Evolutionary conservation across 495 filamentous ascomycete genomes (phyloP).

Genomic region (Cudoniella acicularis): DNA sequence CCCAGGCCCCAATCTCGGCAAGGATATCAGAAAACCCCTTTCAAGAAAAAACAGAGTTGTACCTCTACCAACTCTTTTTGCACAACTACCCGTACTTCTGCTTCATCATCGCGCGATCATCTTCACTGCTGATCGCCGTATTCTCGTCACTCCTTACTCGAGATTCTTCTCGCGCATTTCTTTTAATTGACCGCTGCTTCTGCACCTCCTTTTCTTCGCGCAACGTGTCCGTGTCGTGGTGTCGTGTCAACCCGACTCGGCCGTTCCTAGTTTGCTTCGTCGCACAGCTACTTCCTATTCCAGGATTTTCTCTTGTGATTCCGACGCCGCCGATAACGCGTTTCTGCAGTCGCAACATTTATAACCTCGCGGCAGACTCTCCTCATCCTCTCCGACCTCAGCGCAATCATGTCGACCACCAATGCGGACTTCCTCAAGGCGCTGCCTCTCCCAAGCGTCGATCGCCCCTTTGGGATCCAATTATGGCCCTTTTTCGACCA

Average conservation of each 20-base stretch:
- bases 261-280: neutral
- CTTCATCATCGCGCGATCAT: neutral
- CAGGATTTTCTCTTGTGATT: neutral
- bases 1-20: too few relatives aligned
- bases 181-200: neutral
- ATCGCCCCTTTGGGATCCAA: slow-evolving; percentile 86
- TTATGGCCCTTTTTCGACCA: slow-evolving; percentile 95
- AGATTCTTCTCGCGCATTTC: slow-evolving; percentile 15
- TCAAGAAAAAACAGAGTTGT: neutral
- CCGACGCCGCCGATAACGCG: slow-evolving; percentile 6
- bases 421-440: slow-evolving; percentile 57
- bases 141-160: slow-evolving; percentile 34
- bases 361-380: slow-evolving; percentile 5
- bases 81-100: neutral
- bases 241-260: too few relatives aligned
- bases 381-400: neutral
- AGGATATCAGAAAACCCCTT: too few relatives aligned
- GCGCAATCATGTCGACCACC: slow-evolving; percentile 26
- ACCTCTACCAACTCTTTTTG: neutral
- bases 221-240: slow-evolving; percentile 8
- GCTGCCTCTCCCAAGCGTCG: slow-evolving; percentile 72
- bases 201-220: neutral
- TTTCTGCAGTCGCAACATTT: neutral
- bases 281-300: neutral
- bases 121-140: slow-evolving; percentile 8